Evolutionary conservation across 2,329 filamentous ascomycete species (phyloP), one percentile per base, ranked within the genome.

Genomic region (Pseudogymnoascus sp.): DNA sequence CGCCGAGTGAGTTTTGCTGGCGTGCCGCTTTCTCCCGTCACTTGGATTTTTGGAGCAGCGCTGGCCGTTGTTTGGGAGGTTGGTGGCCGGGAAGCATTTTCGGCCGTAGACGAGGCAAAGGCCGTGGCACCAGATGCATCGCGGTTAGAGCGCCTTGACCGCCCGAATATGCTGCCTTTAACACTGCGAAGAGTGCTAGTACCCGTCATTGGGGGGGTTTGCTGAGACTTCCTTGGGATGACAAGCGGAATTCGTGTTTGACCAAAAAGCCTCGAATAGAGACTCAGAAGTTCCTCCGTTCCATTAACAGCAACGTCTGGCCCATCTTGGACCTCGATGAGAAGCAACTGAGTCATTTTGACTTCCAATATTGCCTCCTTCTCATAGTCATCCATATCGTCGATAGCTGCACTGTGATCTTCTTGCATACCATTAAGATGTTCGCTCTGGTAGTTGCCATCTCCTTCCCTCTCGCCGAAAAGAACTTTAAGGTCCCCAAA

Each of bases 291-390:
- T 74, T 97, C 92, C 66, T 91, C 86, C 71, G 90, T 92, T 64
- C 89, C 87, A 71, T 96, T 96, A 60, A 97, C 90, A 16, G 94
- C 93, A 63, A 88, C 84, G 63, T 91, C 87, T 0, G 92, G 86
- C 0, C 92, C 92, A 72, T 97, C 92, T 3, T 91, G 78, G 14
- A 94, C 78, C 74, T 97, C 93, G 3, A 94, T 75, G 19, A 99
- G 81, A 3, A 89, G 83, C 64, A 99, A 79, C 70, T 97, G 92
- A 10, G 93, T 97, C 84, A 97, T 96, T 74, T 96, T 96, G 65
- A 97, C 86, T 74, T 97, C 90, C n/a, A 99, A 76, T 43, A 99
- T 87, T 59, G 85, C 84, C 73, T 92, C 90, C 71, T 92, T 95
- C 72, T 97, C 92, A 26, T 86, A 84, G 63, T 87, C 84, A 65